Evolutionary conservation across 2,329 filamentous ascomycete species (phyloP).

Genomic region (Ramularia collo-cygni): DNA sequence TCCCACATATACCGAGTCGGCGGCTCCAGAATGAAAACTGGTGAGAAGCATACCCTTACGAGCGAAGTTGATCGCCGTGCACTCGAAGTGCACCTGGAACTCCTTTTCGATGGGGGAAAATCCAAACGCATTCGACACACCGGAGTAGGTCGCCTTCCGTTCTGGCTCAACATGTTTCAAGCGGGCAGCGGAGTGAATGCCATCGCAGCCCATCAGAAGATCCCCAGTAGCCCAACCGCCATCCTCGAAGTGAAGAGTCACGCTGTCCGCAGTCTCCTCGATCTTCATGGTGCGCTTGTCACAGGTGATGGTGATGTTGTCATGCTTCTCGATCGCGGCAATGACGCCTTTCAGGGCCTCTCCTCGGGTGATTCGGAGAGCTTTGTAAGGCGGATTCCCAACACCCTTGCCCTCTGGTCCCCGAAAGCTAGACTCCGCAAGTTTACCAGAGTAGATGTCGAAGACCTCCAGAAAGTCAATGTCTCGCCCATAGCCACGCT

Average conservation of each 20-base stretch:
- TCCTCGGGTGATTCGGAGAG: slow-evolving; percentile 39
- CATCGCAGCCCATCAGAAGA: slow-evolving; percentile 32
- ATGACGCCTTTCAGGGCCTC: slow-evolving; percentile 39
- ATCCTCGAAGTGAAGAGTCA: slow-evolving; percentile 32
- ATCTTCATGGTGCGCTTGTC: slow-evolving; percentile 39
- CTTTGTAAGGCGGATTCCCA: slow-evolving; percentile 39
- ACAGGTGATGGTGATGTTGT: slow-evolving; percentile 38
- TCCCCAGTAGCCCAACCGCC: slow-evolving; percentile 28
- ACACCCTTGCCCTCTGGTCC: slow-evolving; percentile 38
- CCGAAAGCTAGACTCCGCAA: slow-evolving; percentile 38
- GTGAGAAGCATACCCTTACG: slow-evolving; percentile 41
- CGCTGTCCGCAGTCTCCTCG: slow-evolving; percentile 30
- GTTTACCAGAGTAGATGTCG: slow-evolving; percentile 38
- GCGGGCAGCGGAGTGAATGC: slow-evolving; percentile 36
- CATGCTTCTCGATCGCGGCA: slow-evolving; percentile 33
- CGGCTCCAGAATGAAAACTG: slow-evolving; percentile 32
- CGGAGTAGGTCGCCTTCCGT: slow-evolving; percentile 37
- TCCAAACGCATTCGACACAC: slow-evolving; percentile 42
- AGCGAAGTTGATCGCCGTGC: slow-evolving; percentile 41
- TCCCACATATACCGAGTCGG: slow-evolving; percentile 38
- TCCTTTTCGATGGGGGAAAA: slow-evolving; percentile 35
- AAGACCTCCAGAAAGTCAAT: slow-evolving; percentile 41
- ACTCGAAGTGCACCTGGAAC: slow-evolving; percentile 35
- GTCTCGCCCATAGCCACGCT: slow-evolving; percentile 34
- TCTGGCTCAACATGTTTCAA: slow-evolving; percentile 40